Evolutionary conservation across 345 rosid species (phyloP), one percentile per base, ranked within the genome.

Genomic region (Turritis glabra): DNA sequence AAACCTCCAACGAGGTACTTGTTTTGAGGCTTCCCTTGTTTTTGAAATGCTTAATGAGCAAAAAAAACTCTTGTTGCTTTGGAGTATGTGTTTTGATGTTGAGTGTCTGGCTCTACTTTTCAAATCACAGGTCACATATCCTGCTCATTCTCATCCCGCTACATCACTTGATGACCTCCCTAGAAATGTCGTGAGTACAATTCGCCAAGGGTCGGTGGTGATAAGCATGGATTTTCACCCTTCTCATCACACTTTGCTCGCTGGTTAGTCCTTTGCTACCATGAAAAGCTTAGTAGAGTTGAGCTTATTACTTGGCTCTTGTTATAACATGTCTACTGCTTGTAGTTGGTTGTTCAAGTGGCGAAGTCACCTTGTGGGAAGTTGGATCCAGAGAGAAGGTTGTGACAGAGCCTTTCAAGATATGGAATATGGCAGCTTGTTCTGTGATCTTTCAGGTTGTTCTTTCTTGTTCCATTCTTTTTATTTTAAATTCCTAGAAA

Each of bases 201-300:
- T 89, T 77, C 91, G 86, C 80, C 97, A 86, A 79, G 97, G 97
- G 29, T 87, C 97, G 47, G 41, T 75, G 56, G 93, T 92, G 70
- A 80, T 65, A 63, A 95, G 97, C 99, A 84, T 95, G 97, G 99
- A 95, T 81, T 95, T 95, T 68, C 96, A 88, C 82, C 97, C 99
- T 80, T 77, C 81, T 21, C 91, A 86, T 65, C 90, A 84, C 18
- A 82, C 90, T 1, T 56, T 88, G 70, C 97, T 95, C 72, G 93
- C 93, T 63, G 97, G 99, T 95, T 61, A 82, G 91, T 66, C 37
- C 64, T 30, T 38, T 66, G 62, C 73, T 48, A 25, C 48, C 65
- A 10, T 63, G 53, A 47, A 70, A 43, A 48, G 23, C 48, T 60
- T 65, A 51, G 19, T 56, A 7, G 48, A 27, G 48, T 32, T 71